Evolutionary conservation across 2,329 filamentous ascomycete species (phyloP).

Genomic region (Beauveria caledonica): DNA sequence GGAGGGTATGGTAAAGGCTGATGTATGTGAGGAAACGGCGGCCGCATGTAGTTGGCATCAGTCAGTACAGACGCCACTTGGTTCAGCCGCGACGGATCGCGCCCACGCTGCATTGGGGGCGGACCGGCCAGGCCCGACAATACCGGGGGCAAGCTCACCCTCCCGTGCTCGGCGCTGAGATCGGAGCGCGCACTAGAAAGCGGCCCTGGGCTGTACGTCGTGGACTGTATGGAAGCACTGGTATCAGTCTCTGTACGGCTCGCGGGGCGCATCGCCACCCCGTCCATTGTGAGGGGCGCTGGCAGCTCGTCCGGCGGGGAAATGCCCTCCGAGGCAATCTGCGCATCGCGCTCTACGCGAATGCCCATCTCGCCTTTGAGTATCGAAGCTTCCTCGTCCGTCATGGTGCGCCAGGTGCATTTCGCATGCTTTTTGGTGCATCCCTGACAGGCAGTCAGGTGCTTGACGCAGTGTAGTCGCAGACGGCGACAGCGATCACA

Average conservation of each 20-base stretch:
- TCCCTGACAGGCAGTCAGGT: constrained; percentile 76
- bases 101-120: constrained; percentile 12
- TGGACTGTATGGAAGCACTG: background rate
- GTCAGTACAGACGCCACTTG: constrained; percentile 25
- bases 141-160: constrained; percentile 7
- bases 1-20: background rate
- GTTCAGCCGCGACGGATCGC: constrained; percentile 22
- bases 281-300: background rate
- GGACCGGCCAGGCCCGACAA: constrained; percentile 2
- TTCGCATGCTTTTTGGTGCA: constrained; percentile 89
- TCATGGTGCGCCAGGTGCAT: constrained; percentile 77
- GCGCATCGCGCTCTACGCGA: background rate
- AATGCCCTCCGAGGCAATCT: background rate
- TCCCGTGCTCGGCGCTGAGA: constrained; percentile 4
- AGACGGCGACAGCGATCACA: constrained; percentile 77
- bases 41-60: constrained; percentile 8
- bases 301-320: constrained; percentile 1
- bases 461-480: constrained; percentile 75
- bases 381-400: constrained; percentile 52
- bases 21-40: background rate
- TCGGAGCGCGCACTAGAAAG: constrained; percentile 9
- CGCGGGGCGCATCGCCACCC: constrained; percentile 1
- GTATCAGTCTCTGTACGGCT: constrained; percentile 13
- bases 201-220: constrained; percentile 12
- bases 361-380: constrained; percentile 23